Base-by-base conservation (phyloP, 139 green algal genomes). In the Picochlorum sp. region DNA sequence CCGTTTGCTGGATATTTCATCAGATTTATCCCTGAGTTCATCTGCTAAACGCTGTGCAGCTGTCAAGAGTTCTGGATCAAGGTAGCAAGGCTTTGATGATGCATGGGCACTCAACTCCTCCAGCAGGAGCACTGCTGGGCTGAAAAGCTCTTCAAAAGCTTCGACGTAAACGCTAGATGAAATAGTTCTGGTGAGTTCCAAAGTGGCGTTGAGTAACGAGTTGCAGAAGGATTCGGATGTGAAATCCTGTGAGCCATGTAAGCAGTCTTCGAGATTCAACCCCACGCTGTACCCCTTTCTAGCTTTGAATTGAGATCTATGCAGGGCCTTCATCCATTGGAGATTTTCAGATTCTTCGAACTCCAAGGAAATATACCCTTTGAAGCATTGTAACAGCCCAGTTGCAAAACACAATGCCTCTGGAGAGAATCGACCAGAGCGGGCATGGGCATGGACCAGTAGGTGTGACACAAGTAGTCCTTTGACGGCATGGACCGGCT, bases 341-440 rank as follows among this genome's bases (percentile, higher is more conserved):
- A 21, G n/a, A 21, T 54, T 21, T 13, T 54, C 47, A 21, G 16
- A 26, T 7, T 21, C 47, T 54, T 20, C 18, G 11, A 41, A 41
- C 0, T 54, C n/a, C 9, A 54, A 54, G 15, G 47, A 24, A 24
- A 54, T 54, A 23, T 26, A 54, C 2, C 18, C 18, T 8, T 9
- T 21, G 11, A 54, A 54, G n/a, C n/a, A 20, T 54, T 54, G 6
- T 24, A 91, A 56, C 50, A 77, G 30, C 31, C 66, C 66, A 23
- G 66, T 60, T 3, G 81, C 66, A 63, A 88, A 92, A 30, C 51
- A 64, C 0, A 92, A 67, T 2, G 71, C 55, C 74, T 95, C 88
- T 0, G 88, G 86, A 1, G 65, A 58, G n/a, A 73, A 70, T 14
- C 86, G 77, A 20, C 66, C 45, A 1, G 71, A 84, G 5, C 82